Evolutionary conservation across 495 filamentous ascomycete genomes (phyloP).

Genomic region (Amphirosellinia nigrospora): DNA sequence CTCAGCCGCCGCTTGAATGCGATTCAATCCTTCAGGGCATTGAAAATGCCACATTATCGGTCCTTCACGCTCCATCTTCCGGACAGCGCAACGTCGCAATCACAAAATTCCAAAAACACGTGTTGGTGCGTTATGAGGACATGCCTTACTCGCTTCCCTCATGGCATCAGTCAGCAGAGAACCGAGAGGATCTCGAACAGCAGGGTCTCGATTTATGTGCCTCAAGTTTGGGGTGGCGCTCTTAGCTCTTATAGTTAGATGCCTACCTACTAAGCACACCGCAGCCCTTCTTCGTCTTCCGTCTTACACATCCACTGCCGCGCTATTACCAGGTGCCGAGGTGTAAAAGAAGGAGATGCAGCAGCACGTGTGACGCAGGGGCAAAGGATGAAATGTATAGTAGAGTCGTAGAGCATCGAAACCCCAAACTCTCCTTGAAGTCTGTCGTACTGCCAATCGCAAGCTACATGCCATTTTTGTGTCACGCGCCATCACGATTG

Average conservation of each 20-base stretch:
- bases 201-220: not conserved
- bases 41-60: no score
- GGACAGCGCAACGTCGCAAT: not conserved
- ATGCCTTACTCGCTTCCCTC: not conserved
- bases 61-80: not conserved
- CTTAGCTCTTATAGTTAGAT: not conserved
- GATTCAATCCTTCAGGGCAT: no score
- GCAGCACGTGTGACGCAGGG: slow-evolving; percentile 15
- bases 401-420: not conserved
- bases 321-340: not conserved
- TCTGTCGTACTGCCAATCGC: not conserved
- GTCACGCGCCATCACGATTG: not conserved
- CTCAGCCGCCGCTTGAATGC: no score
- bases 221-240: slow-evolving; percentile 1
- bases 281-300: not conserved
- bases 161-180: not conserved
- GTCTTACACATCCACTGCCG: not conserved
- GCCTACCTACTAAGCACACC: not conserved
- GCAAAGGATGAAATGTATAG: not conserved
- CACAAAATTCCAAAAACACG: not conserved
- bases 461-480: not conserved
- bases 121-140: not conserved
- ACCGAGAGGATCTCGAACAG: not conserved
- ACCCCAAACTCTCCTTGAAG: not conserved
- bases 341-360: not conserved